A percentile compares a stretch with the other conserved stretches of the same genome.
phyloP scores from a whole-genome alignment of 1,139 yeast species.

The Scheffersomyces insectosa region DNA sequence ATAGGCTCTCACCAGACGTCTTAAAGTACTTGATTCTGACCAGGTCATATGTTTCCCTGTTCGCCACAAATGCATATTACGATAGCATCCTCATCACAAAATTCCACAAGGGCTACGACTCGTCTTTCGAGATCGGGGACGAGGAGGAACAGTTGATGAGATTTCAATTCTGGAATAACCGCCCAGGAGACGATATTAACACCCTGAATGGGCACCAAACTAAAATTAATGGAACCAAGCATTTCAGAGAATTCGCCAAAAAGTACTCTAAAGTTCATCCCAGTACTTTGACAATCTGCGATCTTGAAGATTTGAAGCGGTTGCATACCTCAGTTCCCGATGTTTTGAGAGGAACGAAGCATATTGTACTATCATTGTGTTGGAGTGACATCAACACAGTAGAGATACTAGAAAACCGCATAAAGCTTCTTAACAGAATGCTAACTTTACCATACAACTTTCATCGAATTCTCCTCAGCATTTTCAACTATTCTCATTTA shows the following conservation, averaged over 20 bases:
- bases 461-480: background rate
- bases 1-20: background rate
- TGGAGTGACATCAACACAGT: constrained; percentile 1
- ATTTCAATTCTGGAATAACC: background rate
- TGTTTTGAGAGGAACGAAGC: background rate
- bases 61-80: background rate
- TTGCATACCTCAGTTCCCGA: background rate
- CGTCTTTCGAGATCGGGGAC: background rate
- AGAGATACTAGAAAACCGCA: background rate
- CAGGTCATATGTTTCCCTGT: background rate
- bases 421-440: background rate
- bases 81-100: background rate
- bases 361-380: background rate
- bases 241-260: background rate
- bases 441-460: background rate
- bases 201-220: background rate
- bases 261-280: background rate
- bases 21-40: background rate
- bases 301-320: background rate
- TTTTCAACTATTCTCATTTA: background rate
- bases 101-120: background rate
- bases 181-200: background rate
- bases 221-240: background rate
- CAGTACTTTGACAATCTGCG: background rate
- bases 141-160: constrained; percentile 1